Base-by-base conservation (phyloP, 192 early-diverging fungal genomes). In the Backusella luteola region DNA sequence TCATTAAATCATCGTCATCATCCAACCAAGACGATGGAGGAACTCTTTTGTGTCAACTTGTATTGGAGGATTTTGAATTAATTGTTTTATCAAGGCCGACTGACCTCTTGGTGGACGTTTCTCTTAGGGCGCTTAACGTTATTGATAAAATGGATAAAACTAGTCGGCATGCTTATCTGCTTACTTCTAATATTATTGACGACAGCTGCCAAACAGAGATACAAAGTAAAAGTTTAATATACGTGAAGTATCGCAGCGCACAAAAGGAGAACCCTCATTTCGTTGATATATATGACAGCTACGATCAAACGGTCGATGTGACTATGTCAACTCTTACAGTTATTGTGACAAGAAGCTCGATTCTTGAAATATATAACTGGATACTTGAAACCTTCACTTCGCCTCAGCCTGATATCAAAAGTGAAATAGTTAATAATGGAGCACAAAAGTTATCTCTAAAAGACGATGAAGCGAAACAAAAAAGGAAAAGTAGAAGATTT, bases 341-440 rank as follows among this genome's bases (percentile, higher is more conserved):
- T 59, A 87, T 94, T 69, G 84, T 95, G 1, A 90, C 93, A 53
- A 88, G 90, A 49, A 89, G 87, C 66, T 89, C 88, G 26, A 89
- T 96, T 26, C 76, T 94, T 46, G 87, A 87, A 3, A 79, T 93
- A 12, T 94, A 95, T 79, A 91, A 94, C 71, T 94, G 93, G 68
- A 87, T 95, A 15, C 80, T 92, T 34, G 84, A 83, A 63, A 89
- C 90, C 7, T 93, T 92, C 66, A 81, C 79, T 9, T 73, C 66
- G 34, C 79, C 79, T 52, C 36, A 59, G 26, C 53, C 53, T 59
- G 49, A 52, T 6, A 52, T n/a, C n/a, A 52, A 19, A 52, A 21
- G 4, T 49, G 14, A 49, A 49, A 17, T 4, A n/a, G 15, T 15
- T 15, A 19, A 19, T 8, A 7, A 53, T 2, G n/a, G 8, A 23